Evolutionary conservation across 768 basidiomycete species (phyloP).

Genomic region (Tylopilus vinaceipallidus): DNA sequence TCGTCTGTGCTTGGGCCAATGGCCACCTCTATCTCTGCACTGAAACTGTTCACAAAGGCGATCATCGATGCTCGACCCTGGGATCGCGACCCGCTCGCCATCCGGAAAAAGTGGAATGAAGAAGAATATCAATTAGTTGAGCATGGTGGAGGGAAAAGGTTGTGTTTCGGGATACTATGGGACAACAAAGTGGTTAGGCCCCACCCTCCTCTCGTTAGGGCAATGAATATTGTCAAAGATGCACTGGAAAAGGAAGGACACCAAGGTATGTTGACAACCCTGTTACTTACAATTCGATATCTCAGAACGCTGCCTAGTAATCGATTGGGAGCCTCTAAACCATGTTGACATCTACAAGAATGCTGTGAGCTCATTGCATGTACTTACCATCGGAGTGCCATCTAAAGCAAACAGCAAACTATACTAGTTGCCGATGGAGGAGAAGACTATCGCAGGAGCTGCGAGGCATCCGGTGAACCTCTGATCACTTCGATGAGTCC

Average conservation of each 20-base stretch:
- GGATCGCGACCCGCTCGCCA: conserved; percentile 59
- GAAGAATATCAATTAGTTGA: conserved; percentile 56
- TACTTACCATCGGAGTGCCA: neutral
- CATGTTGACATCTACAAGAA: conserved; percentile 38
- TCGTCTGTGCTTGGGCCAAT: conserved; percentile 77
- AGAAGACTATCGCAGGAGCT: conserved; percentile 35
- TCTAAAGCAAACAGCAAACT: conserved; percentile 28
- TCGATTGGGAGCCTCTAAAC: conserved; percentile 66
- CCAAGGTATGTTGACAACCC: conserved; percentile 42
- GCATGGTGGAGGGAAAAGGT: conserved; percentile 50
- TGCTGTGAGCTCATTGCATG: conserved; percentile 15
- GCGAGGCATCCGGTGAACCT: conserved; percentile 43
- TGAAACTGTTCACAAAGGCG: conserved; percentile 52
- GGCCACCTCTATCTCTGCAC: conserved; percentile 58
- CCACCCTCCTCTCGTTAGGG: conserved; percentile 64
- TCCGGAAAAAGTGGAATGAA: conserved; percentile 60
- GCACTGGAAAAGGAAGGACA: conserved; percentile 67
- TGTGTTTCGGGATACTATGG: conserved; percentile 66
- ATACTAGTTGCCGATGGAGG: conserved; percentile 43
- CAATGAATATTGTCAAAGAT: conserved; percentile 54
- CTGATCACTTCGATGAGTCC: conserved; percentile 39
- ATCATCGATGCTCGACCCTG: conserved; percentile 47
- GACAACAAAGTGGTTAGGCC: conserved; percentile 60
- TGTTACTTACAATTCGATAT: neutral
- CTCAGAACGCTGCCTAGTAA: conserved; percentile 28